Base-by-base conservation (phyloP, 2,329 filamentous ascomycete genomes). In the Arthrobotrys sphaeroides region DNA sequence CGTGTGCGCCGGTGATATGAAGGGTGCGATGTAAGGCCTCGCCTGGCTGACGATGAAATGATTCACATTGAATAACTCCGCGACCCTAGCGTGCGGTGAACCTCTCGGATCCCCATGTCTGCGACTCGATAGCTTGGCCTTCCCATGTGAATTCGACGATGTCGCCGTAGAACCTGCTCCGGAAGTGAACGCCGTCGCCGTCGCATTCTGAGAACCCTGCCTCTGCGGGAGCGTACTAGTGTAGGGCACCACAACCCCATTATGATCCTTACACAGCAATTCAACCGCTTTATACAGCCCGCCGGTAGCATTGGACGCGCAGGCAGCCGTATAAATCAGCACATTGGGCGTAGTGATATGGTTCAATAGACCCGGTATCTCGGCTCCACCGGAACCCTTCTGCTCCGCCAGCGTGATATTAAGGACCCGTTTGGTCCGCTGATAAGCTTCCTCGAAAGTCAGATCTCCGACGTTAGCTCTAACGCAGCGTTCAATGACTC, bases 21-120 rank as follows among this genome's bases (percentile, higher is more conserved):
- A 95, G 0, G 94, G 94, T 26, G 94, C 90, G 13, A 97, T 85
- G 82, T 96, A 97, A 0, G 94, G 94, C 2, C 94, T 87, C 0
- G 94, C 93, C 84, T 97, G 94, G 78, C 91, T 95, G 78, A 98
- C 89, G 78, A 98, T 93, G 83, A 96, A 97, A 84, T 97, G 94
- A 81, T 97, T 96, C 62, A 96, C 92, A 81, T 96, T 96, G 86
- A 95, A 95, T 9, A 94, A 87, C 83, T 94, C 91, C 5, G 90
- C 88, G 28, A 95, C 89, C 40, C 92, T 88, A 64, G 88, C 86
- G 0, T 95, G 86, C 0, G 89, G 89, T 0, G 87, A 89, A 77
- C 89, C 81, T 51, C 82, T 64, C 24, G 60, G 60, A 57, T 77
- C 74, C 1, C 61, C 61, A 20, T 68, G 61, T 31, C 68, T 73